A percentile compares a stretch with the other conserved stretches of the same genome.
Conservation (phyloP, 2,329 filamentous ascomycete species). For the Curvularia lunata region DNA sequence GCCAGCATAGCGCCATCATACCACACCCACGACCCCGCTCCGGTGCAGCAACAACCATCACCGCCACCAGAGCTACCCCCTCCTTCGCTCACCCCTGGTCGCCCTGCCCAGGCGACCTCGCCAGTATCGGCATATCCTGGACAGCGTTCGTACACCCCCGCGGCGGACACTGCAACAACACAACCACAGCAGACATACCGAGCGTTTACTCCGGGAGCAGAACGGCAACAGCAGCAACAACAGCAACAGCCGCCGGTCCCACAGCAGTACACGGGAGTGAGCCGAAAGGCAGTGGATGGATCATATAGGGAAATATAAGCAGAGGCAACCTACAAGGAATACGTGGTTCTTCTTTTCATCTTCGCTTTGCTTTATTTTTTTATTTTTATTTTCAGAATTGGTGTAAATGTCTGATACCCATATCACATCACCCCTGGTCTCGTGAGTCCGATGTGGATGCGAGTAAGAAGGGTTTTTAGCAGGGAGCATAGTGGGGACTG, state of each 20-base stretch:
- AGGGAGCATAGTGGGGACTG: neutral
- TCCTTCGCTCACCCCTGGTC: conserved; percentile 2
- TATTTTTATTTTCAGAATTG: neutral
- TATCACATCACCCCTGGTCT: neutral
- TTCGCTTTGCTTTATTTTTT: neutral
- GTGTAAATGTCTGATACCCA: neutral
- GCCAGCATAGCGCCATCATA: conserved; percentile 7
- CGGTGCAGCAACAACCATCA: neutral
- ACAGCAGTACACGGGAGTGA: conserved; percentile 8
- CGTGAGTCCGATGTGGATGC: neutral
- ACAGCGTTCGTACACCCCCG: conserved; percentile 10
- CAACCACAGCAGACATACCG: conserved; percentile 7
- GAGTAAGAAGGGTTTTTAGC: neutral
- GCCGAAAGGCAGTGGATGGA: conserved; percentile 1
- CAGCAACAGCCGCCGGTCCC: neutral
- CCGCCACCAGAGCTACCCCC: neutral
- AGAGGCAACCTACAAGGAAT: neutral
- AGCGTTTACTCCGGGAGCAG: conserved; percentile 11
- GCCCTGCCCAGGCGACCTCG: neutral
- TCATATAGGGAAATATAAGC: conserved; percentile 13
- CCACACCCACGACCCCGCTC: conserved; percentile 7
- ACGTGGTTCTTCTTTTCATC: neutral
- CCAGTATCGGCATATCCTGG: conserved; percentile 11
- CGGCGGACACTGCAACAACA: neutral
- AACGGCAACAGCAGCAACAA: conserved; percentile 1